Evolutionary conservation across 176 grass and related monocot genomes (phyloP).

Genomic region (Oryza rufipogon): DNA sequence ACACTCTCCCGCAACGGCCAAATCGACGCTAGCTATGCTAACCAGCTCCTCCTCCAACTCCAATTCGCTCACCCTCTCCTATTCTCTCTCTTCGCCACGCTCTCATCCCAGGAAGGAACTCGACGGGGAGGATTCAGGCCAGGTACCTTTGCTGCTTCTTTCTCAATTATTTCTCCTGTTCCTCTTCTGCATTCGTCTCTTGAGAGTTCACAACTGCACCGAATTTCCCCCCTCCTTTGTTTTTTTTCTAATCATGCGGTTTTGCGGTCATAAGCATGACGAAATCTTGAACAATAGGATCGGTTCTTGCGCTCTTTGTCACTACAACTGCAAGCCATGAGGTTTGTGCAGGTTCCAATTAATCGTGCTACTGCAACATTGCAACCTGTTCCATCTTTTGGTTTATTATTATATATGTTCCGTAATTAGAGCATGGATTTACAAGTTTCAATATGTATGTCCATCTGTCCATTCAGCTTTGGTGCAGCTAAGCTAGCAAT

Average conservation of each 20-base stretch:
- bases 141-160: slow-evolving; percentile 25
- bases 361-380: not conserved
- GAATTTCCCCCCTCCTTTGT: not conserved
- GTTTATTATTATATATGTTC: not conserved
- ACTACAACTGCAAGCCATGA: not conserved
- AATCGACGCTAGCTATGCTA: not conserved
- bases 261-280: not conserved
- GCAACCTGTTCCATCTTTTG: not conserved
- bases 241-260: not conserved
- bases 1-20: slow-evolving; percentile 27
- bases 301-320: not conserved
- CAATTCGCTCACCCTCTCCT: not conserved
- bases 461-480: not conserved
- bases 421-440: not conserved
- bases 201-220: not conserved
- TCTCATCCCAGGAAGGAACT: not conserved
- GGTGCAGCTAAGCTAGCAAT: not conserved
- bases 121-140: not conserved
- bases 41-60: not conserved
- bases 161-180: not conserved
- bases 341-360: not conserved
- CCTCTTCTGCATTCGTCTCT: not conserved
- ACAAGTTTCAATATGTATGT: not conserved
- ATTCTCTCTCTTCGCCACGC: not conserved
- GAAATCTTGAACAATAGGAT: not conserved